Conservation (phyloP, 208 protist species). For the Trypanosoma cruzi region DNA sequence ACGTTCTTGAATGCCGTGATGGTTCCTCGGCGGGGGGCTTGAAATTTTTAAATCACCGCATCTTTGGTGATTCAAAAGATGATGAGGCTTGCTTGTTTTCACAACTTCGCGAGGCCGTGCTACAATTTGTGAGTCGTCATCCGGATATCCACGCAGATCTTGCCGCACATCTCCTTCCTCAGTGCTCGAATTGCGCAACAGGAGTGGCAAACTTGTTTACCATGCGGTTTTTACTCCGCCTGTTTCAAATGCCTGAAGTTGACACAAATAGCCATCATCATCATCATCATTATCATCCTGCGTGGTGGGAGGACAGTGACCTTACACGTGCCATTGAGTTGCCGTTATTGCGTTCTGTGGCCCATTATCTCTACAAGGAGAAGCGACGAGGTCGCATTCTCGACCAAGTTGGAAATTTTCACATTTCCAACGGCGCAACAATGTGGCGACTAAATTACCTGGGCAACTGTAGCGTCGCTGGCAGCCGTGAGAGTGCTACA, state of each 20-base stretch:
- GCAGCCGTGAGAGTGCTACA: conserved; percentile 71
- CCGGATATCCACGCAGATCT: background rate
- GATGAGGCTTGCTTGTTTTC: conserved; percentile 35
- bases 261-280: background rate
- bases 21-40: background rate
- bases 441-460: conserved; percentile 78
- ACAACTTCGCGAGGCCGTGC: conserved; percentile 42
- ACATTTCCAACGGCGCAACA: conserved; percentile 83
- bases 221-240: conserved; percentile 28
- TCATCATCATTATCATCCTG: too few species aligned
- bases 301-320: conserved; percentile 62
- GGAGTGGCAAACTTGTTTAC: conserved; percentile 21
- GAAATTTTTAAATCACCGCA: conserved; percentile 21
- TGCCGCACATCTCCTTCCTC: conserved; percentile 9
- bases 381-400: conserved; percentile 59
- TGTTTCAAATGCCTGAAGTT: conserved; percentile 19
- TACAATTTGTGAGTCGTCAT: conserved; percentile 35
- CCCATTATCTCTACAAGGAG: conserved; percentile 63
- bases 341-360: conserved; percentile 65
- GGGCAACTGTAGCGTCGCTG: conserved; percentile 61
- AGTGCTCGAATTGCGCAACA: background rate
- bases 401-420: conserved; percentile 89
- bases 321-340: conserved; percentile 61
- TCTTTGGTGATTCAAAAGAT: conserved; percentile 40
- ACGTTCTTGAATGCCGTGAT: background rate